Evolutionary conservation across 441 rosid species (phyloP), one percentile per base, ranked within the genome.

Genomic region (Aleurites moluccanus): DNA sequence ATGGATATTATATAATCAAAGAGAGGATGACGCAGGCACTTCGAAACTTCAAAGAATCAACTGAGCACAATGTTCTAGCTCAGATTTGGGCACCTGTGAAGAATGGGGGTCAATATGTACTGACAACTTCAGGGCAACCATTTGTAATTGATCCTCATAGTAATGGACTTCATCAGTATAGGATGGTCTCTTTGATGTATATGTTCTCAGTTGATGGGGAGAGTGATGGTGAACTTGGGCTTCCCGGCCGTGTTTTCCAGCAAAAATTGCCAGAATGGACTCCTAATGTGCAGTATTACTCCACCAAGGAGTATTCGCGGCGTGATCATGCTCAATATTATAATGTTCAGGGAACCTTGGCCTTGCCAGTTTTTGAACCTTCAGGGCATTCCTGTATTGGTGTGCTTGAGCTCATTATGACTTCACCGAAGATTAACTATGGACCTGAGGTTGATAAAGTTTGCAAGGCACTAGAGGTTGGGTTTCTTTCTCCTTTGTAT

Each of bases 401-500:
- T 42, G 97, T 95, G 38, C 87, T 95, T 63, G 99, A 95, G 85
- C 96, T 95, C 64, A 89, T 95, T 68, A 81, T 88, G 97, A 95
- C 94, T 78, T 89, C 96, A 56, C 93, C 87, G 70, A 89, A 86
- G 89, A 87, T 95, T 57, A 89, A 93, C 75, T 93, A 93, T 71
- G 92, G 92, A 7, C 93, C 99, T 18, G 99, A 90, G 87, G 97
- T 91, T 82, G 98, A 93, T 74, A 95, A 91, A 88, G 93, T 95
- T 82, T 91, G 98, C 91, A 93, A 90, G 88, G 99, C 99, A 25
- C 97, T 95, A 67, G 86, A 95, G 99, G 99, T 93, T 87, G 73
- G 91, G 59, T 70, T 75, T 83, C 82, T 25, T 6, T 82, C 52
- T 78, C 81, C 73, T 57, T 38, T 75, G 20, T 64, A 47, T 55